Evolutionary conservation across 2,329 filamentous ascomycete species (phyloP), one percentile per base, ranked within the genome.

Genomic region (Sphaerulina vaccinii): DNA sequence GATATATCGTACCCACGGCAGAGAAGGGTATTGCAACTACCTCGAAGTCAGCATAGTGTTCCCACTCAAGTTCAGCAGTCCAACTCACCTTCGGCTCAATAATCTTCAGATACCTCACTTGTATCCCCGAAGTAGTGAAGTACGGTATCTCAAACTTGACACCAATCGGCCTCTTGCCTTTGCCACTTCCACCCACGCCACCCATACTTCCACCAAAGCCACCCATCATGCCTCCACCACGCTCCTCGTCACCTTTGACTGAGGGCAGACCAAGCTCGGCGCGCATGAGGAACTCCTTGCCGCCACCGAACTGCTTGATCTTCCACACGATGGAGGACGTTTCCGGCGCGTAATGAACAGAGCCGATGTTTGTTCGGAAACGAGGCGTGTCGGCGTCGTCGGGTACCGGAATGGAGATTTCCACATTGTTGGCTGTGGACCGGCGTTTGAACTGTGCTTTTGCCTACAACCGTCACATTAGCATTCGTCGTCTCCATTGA

Each of bases 111-210:
- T 99, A 99, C 66, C 93, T 84, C 65, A 99, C 93, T 73, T 99
- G 95, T 63, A 99, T 99, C 59, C 93, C 93, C 74, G 88, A 95
- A 2, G 95, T 99, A n/a, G 93, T 99, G 71, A 99, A 99, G 75
- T 99, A 99, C n/a, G 93, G 93, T 68, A 99, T 99, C 77, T 99
- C 93, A 70, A 99, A 99, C 77, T 99, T 99, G 76, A 99, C 93
- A 71, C 91, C 92, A 66, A 99, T 99, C 1, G 93, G 93, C 62
- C 93, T 79, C 80, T 97, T 99, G 16, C 88, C 88, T 76, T 97
- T 97, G 75, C 96, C 96, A 52, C 84, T 85, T 16, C 73, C 74
- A n/a, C 81, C 84, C 22, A 93, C 83, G 59, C 92, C 92, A 53
- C 92, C 92, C 91, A 96, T 96, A 69, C 90, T 96, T 16, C 92